A percentile compares a stretch with the other conserved stretches of the same genome.
Conservation (phyloP, 805 yeast genomes). For the Kuraishia borneana region DNA sequence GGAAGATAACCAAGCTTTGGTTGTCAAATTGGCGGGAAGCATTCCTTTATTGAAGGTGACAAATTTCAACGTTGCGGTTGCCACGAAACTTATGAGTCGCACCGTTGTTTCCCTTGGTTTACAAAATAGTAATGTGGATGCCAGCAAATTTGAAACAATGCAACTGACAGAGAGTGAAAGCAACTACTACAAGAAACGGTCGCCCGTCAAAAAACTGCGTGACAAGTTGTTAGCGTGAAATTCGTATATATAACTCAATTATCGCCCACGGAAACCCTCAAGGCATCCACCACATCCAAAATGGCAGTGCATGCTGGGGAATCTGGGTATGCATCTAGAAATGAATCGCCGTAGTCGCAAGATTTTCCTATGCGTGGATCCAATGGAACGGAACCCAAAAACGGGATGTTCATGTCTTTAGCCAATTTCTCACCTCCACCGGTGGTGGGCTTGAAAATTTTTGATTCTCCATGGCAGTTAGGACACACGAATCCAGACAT, state of each 20-base stretch:
- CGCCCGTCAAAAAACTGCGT: slow-evolving; percentile 4
- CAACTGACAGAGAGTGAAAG: slow-evolving; percentile 35
- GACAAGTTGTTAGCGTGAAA: neutral
- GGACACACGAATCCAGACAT: slow-evolving; percentile 99
- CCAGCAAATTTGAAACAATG: slow-evolving; percentile 23
- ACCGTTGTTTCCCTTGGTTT: slow-evolving; percentile 26
- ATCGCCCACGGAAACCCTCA: slow-evolving; percentile 42
- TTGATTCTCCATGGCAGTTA: slow-evolving; percentile 78
- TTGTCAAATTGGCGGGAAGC: slow-evolving; percentile 31
- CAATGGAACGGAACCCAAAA: slow-evolving; percentile 85
- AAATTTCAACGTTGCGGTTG: slow-evolving; percentile 30
- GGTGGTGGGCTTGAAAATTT: slow-evolving; percentile 88
- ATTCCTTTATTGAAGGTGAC: slow-evolving; percentile 28
- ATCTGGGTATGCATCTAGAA: slow-evolving; percentile 75
- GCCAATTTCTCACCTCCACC: slow-evolving; percentile 91
- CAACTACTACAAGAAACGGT: slow-evolving; percentile 19
- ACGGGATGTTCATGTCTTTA: slow-evolving; percentile 64
- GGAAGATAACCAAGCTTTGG: slow-evolving; percentile 9
- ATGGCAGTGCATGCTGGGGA: slow-evolving; percentile 90
- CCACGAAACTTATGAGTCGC: slow-evolving; percentile 42
- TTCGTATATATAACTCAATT: neutral
- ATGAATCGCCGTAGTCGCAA: slow-evolving; percentile 81
- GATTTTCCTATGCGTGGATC: slow-evolving; percentile 90
- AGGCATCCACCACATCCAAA: slow-evolving; percentile 65
- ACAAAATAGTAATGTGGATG: slow-evolving; percentile 3